phyloP scores from a whole-genome alignment of 345 rosid species.

The Alliaria petiolata region DNA sequence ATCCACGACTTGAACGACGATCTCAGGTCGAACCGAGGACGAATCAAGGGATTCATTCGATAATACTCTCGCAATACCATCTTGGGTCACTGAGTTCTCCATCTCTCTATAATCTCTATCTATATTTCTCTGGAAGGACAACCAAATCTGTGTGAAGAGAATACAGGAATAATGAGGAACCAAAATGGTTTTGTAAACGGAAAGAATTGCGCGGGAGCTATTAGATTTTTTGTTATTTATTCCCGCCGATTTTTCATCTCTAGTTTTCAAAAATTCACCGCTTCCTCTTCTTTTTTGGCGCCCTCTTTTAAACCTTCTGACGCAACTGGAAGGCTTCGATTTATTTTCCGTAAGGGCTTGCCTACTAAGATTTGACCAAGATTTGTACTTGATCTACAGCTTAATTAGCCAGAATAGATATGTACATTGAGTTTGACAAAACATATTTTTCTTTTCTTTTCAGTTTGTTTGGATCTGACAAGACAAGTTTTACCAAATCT shows the following conservation, averaged over 20 bases:
- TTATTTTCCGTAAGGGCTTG: not conserved
- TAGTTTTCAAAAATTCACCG: constrained; percentile 6
- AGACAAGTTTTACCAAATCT: not conserved
- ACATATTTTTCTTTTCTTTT: not conserved
- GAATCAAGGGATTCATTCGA: constrained; percentile 59
- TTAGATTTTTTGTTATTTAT: not conserved
- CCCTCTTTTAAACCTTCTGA: not conserved
- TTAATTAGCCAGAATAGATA: not conserved
- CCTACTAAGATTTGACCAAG: not conserved
- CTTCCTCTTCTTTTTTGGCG: not conserved
- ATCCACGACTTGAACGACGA: constrained; percentile 73
- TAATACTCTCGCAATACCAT: constrained; percentile 53
- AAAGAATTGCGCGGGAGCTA: constrained; percentile 23
- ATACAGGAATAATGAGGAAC: not conserved
- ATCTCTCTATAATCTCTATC: constrained; percentile 20
- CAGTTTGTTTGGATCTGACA: constrained; percentile 3
- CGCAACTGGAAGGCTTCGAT: not conserved
- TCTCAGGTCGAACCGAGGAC: constrained; percentile 41
- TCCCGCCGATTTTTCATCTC: constrained; percentile 15
- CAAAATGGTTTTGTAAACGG: not conserved
- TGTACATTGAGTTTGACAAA: not conserved
- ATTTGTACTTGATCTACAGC: not conserved
- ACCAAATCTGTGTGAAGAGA: not conserved
- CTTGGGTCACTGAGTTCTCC: constrained; percentile 54
- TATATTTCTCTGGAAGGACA: not conserved